Base-by-base conservation (phyloP, 768 basidiomycete species). In the Agaricus blazei region DNA sequence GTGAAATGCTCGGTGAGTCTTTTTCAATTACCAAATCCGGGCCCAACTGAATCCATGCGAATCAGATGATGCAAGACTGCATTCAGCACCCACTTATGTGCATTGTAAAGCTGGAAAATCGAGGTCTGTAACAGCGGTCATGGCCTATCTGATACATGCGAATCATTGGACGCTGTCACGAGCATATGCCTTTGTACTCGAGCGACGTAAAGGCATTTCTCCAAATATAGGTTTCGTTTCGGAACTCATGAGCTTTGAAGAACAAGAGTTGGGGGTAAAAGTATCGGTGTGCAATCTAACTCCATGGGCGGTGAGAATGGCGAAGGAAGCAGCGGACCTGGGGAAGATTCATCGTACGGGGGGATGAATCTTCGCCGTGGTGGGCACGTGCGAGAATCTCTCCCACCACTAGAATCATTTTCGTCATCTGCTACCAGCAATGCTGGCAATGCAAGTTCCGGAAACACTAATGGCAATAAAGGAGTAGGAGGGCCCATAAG, bases 151-250 rank as follows among this genome's bases (percentile, higher is more conserved):
- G 54, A 97, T 98, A 60, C 95, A 97, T 63, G 90, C 94, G 9
- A 94, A 97, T 65, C 93, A 94, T 65, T 98, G 96, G 96, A 90
- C 93, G 19, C 81, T 98, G 41, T 88, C 92, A 31, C 83, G 84
- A 37, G 93, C 96, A 1, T 98, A 98, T 67, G 74, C 87, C 0
- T 97, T 93, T 65, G 95, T 98, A 26, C 80, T 92, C 40, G 95
- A 95, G 63, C 83, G 93, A 8, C 84, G 96, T 36, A 93, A 92
- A 62, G 93, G 93, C 60, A 96, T 98, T 61, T 94, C 91, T 12
- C 96, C 95, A 9, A 98, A 97, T 66, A 96, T 98, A 59, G 96
- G 96, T 6, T 98, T 98, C 70, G 93, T 98, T 43, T 93, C 91
- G 3, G 94, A 97, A 69, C 80, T 98, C 42, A 97, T 97, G 95